A percentile compares a stretch with the other conserved stretches of the same genome.
phyloP scores from a whole-genome alignment of 1,139 yeast species.

The Candida freyschussii region DNA sequence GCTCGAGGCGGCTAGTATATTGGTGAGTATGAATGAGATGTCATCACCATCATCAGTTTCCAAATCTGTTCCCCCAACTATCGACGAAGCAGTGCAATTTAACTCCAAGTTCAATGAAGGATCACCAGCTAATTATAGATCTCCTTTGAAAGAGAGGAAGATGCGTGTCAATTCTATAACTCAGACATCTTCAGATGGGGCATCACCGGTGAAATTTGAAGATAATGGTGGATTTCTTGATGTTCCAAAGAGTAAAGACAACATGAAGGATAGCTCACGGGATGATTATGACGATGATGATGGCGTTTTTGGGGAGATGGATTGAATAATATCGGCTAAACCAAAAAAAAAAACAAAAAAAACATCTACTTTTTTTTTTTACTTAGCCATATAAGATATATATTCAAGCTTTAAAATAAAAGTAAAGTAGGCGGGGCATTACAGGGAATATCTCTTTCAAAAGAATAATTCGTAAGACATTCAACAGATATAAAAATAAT shows the following conservation, averaged over 20 bases:
- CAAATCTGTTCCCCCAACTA: slow-evolving; percentile 6
- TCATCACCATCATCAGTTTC: slow-evolving; percentile 1
- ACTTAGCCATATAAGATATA: no score
- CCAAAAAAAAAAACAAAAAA: no score
- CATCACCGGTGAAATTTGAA: slow-evolving; percentile 22
- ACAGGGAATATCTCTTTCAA: no score
- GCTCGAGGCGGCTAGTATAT: slow-evolving; percentile 80
- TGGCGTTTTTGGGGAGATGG: slow-evolving; percentile 33
- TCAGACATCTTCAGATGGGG: slow-evolving; percentile 10
- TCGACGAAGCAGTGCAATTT: slow-evolving; percentile 9
- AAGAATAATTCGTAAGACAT: not conserved
- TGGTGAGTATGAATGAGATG: slow-evolving; percentile 75
- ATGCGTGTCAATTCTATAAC: slow-evolving; percentile 13
- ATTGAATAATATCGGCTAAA: slow-evolving; percentile 12
- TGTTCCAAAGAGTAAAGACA: slow-evolving; percentile 14
- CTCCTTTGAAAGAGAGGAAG: slow-evolving; percentile 13
- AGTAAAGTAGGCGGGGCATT: no score
- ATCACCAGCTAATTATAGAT: slow-evolving; percentile 4
- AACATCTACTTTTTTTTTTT: no score
- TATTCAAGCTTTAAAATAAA: no score
- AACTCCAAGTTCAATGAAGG: slow-evolving; percentile 8
- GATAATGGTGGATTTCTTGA: slow-evolving; percentile 21
- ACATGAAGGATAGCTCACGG: slow-evolving; percentile 5
- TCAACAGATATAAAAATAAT: slow-evolving; percentile 1
- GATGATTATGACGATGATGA: slow-evolving; percentile 13